A percentile compares a stretch with the other conserved stretches of the same genome.
Conservation (phyloP, 768 basidiomycete genomes). For the Dioszegia hungarica region DNA sequence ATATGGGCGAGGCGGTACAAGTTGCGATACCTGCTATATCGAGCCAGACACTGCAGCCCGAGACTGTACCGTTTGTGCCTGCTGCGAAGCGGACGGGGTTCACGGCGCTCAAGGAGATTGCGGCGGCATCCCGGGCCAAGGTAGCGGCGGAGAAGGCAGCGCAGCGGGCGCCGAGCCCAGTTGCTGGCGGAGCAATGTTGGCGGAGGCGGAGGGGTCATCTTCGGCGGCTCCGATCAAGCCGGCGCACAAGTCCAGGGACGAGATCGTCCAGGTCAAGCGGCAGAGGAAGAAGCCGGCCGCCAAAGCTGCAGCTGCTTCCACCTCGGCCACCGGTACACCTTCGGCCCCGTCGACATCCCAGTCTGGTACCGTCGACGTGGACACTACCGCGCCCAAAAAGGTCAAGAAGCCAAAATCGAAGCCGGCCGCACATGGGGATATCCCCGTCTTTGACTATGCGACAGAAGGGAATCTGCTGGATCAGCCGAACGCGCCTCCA, state of each 20-base stretch:
- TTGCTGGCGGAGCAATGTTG: background rate
- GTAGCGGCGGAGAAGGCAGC: background rate
- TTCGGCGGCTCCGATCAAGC: background rate
- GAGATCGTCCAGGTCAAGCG: slow-evolving; percentile 20
- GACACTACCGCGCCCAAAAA: background rate
- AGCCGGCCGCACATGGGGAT: slow-evolving; percentile 13
- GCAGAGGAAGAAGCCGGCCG: background rate
- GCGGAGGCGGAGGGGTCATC: background rate
- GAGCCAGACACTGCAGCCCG: slow-evolving; percentile 49
- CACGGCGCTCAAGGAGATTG: background rate
- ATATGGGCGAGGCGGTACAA: no score
- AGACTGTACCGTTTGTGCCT: slow-evolving; percentile 76
- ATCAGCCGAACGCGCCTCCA: slow-evolving; percentile 48
- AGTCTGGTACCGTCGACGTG: background rate
- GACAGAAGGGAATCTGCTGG: slow-evolving; percentile 66
- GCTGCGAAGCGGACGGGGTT: slow-evolving; percentile 43
- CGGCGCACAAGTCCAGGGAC: slow-evolving; percentile 11
- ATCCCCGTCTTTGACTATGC: slow-evolving; percentile 66
- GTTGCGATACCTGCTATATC: no score
- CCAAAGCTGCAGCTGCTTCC: background rate
- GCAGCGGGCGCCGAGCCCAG: no score
- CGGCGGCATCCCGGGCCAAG: background rate
- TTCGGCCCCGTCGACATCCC: background rate
- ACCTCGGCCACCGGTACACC: background rate
- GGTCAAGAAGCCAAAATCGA: slow-evolving; percentile 7